Evolutionary conservation across 345 rosid species (phyloP).

Genomic region (Noccaea bulbosa): DNA sequence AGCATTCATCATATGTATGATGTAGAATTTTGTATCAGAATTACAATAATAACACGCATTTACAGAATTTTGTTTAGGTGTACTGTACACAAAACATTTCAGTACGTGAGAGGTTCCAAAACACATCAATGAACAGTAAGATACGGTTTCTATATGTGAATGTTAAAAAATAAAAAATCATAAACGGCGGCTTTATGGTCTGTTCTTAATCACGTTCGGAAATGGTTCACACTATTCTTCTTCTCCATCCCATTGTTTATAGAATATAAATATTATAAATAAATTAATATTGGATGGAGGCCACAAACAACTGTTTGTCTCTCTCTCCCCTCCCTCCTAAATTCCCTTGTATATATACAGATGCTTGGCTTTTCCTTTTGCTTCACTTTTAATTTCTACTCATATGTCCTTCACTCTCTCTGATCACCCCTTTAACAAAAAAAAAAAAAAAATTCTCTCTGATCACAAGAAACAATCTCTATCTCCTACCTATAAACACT

Average conservation of each 20-base stretch:
- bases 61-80: slow-evolving; percentile 6
- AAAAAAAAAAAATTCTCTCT: no score
- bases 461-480: slow-evolving; percentile 31
- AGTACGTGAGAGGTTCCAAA: slow-evolving; percentile 1
- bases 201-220: slow-evolving; percentile 39
- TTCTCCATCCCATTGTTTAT: slow-evolving; percentile 11
- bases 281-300: slow-evolving; percentile 21
- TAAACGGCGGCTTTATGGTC: slow-evolving; percentile 45
- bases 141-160: neutral
- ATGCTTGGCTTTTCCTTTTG: slow-evolving; percentile 40
- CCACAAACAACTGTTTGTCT: slow-evolving; percentile 4
- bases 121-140: slow-evolving; percentile 9
- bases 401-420: slow-evolving; percentile 17
- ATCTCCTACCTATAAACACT: slow-evolving; percentile 14
- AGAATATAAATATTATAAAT: neutral
- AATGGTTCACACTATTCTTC: slow-evolving; percentile 38
- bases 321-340: slow-evolving; percentile 28
- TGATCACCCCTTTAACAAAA: no score
- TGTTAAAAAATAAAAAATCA: neutral
- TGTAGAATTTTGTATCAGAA: neutral
- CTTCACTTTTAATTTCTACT: slow-evolving; percentile 28
- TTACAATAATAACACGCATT: neutral
- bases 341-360: slow-evolving; percentile 37
- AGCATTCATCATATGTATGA: no score
- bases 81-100: neutral